Base-by-base conservation (phyloP, 108 stramenopile species). In the Cyclotella choctawhatcheeana region DNA sequence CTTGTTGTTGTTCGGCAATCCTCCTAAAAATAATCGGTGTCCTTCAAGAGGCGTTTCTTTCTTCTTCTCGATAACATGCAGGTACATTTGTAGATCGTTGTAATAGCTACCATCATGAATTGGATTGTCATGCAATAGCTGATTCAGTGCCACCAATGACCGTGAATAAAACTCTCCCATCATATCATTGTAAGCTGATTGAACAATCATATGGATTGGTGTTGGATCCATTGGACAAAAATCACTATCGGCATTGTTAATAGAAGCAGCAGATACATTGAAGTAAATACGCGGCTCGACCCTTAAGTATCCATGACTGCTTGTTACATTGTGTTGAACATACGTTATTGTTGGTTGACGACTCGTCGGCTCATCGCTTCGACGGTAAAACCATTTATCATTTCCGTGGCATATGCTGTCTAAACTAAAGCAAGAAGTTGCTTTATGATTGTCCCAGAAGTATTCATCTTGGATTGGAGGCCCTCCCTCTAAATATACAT, bases 161-260 rank as follows among this genome's bases (percentile, higher is more conserved):
- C 82, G 30, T 3, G 52, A 53, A 43, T 82, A 82, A 64, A 82
- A 82, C 44, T 82, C 82, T 6, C 82, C 82, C 43, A 82, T 68
- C 82, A 82, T 82, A 22, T 82, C 60, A 69, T 82, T 82, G 48
- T 44, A 79, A 31, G 67, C 65, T 16, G 77, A 74, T 24, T 82
- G 82, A 27, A 68, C 35, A 13, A 82, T 72, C 44, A 82, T 32
- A 37, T 82, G 81, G 37, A 54, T 44, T 22, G 65, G 71, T 44
- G 73, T 74, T 21, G 71, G 59, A 18, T 76, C 58, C 10, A 60
- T 59, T 14, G 63, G 34, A 44, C 73, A 77, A 17, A 24, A 27
- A 21, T n/a, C 37, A 17, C 58, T 44, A 44, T 71, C 52, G 31
- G 33, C 35, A 21, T 29, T 2, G 2, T 14, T 30, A 1, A 21